Evolutionary conservation across 306 rosid species (phyloP).

Genomic region (Trifolium fragiferum): DNA sequence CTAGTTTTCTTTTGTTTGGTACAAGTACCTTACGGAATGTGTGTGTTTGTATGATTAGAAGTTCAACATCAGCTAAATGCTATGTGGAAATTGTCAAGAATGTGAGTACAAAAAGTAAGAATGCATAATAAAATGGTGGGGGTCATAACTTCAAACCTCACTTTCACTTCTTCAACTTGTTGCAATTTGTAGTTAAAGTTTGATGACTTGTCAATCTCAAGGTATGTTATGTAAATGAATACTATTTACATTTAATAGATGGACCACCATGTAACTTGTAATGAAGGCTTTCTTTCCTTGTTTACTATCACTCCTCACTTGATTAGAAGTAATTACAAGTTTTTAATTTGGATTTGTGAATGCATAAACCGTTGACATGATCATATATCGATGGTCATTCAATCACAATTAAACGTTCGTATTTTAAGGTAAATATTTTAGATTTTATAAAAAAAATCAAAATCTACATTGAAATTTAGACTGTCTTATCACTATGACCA

Average conservation of each 20-base stretch:
- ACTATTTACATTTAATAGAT: neutral
- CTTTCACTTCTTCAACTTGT: neutral
- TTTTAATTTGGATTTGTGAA: neutral
- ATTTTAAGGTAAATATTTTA: too few species aligned
- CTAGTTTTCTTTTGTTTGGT: neutral
- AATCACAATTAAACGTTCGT: too few species aligned
- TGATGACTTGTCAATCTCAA: conserved; percentile 7
- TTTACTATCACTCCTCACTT: neutral
- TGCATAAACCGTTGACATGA: too few species aligned
- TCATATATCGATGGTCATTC: too few species aligned
- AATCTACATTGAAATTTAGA: too few species aligned
- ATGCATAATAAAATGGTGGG: conserved; percentile 9
- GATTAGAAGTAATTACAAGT: neutral
- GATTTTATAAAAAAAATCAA: too few species aligned
- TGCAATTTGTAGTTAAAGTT: conserved; percentile 14
- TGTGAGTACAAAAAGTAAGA: conserved; percentile 3
- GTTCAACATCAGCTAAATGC: neutral
- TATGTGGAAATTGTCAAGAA: neutral
- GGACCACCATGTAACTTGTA: neutral
- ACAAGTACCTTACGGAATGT: neutral
- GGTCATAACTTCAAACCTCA: neutral
- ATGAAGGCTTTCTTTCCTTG: conserved; percentile 20
- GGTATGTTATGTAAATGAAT: conserved; percentile 30
- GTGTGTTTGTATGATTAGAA: conserved; percentile 31
- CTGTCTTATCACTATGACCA: too few species aligned